Percentiles rank a stretch among this genome's conserved stretches.
These are phyloP conservation scores for Vigna trinervia DNA, from an alignment of 306 rosid genomes.

Conservation along the genomic window DNA sequence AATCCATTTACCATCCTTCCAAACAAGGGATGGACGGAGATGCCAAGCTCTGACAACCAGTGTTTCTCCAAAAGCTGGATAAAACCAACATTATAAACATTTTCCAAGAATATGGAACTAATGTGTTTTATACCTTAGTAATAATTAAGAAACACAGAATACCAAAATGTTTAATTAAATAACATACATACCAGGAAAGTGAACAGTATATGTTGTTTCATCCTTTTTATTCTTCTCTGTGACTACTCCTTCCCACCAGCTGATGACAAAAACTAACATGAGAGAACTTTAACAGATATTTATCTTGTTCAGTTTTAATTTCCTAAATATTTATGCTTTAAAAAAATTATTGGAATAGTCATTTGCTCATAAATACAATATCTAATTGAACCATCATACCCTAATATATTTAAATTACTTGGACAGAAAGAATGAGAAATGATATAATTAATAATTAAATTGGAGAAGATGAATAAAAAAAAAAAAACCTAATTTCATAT, in stretches of 20 bases:
- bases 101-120: constrained; percentile 25
- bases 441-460: not conserved
- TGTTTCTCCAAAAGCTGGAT: constrained; percentile 81
- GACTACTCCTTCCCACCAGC: constrained; percentile 97
- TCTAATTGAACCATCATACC: constrained; percentile 2
- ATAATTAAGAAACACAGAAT: constrained; percentile 23
- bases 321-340: not conserved
- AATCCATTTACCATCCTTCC: constrained; percentile 96
- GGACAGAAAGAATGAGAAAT: not conserved
- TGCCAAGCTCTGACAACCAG: constrained; percentile 84
- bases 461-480: not conserved
- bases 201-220: constrained; percentile 72
- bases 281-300: constrained; percentile 28
- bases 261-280: constrained; percentile 47
- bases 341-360: not conserved
- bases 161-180: constrained; percentile 19
- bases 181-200: constrained; percentile 71
- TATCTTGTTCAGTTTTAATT: constrained; percentile 1
- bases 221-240: constrained; percentile 81
- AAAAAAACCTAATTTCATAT: not conserved
- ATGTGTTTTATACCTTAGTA: not conserved
- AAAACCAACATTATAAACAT: constrained; percentile 39
- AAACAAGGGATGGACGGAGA: constrained; percentile 86
- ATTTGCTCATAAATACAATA: not conserved
- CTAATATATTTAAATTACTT: not conserved